These are phyloP conservation scores for Allium sativum DNA, from an alignment of 106 monocot species.

Conservation along the genomic window DNA sequence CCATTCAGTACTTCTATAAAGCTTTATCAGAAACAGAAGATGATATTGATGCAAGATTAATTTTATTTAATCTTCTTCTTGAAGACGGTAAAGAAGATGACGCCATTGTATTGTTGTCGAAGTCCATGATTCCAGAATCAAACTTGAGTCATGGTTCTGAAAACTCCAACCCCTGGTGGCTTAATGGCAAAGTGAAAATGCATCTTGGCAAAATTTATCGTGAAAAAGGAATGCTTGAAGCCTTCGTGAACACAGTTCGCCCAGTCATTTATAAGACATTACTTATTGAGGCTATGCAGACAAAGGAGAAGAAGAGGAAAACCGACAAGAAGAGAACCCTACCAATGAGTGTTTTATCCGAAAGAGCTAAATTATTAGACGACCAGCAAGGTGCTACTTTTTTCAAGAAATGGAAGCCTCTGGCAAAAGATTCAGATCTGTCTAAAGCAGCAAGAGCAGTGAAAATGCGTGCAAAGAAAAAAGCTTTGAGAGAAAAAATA, in stretches of 20 bases:
- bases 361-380: constrained; percentile 71
- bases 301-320: constrained; percentile 39
- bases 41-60: constrained; percentile 65
- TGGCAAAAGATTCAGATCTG: constrained; percentile 59
- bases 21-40: constrained; percentile 60
- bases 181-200: constrained; percentile 61
- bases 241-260: constrained; percentile 63
- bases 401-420: constrained; percentile 59
- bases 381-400: constrained; percentile 48
- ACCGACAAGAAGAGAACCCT: constrained; percentile 39
- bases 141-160: background rate
- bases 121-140: constrained; percentile 32
- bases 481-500: constrained; percentile 41
- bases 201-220: constrained; percentile 82
- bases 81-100: constrained; percentile 70
- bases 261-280: constrained; percentile 53
- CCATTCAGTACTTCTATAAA: constrained; percentile 73
- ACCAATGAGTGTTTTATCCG: constrained; percentile 35
- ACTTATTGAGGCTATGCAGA: constrained; percentile 39
- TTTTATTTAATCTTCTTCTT: constrained; percentile 59
- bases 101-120: constrained; percentile 64
- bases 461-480: constrained; percentile 47
- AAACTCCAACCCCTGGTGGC: constrained; percentile 53
- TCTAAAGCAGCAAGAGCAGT: constrained; percentile 7
- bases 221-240: constrained; percentile 58